Evolutionary conservation across 2,329 filamentous ascomycete genomes (phyloP), one percentile per base, ranked within the genome.

Genomic region (Curvularia eragrostidis): DNA sequence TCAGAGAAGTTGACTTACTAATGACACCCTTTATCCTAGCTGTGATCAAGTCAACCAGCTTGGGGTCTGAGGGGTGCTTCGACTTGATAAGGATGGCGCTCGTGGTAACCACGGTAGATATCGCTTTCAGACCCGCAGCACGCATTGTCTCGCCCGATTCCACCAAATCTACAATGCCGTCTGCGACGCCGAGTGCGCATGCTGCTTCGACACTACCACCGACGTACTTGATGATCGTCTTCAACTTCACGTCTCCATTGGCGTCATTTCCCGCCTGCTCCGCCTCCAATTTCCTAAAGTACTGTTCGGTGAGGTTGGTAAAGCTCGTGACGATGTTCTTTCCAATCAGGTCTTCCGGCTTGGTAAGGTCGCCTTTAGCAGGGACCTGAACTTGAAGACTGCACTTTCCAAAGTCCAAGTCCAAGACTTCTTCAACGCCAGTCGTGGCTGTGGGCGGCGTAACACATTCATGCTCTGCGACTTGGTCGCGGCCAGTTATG

Each of bases 71-170:
- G 5, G 93, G 89, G 56, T 88, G 85, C 75, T 89, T 92, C 41
- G 93, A 97, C 81, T 94, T 94, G 82, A 99, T 93, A 57, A 99
- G 85, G 47, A 97, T 89, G 30, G 95, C 93, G 18, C 89, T 91
- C 54, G 90, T 93, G 56, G 92, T 88, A 50, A 97, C 85, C 24
- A 99, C 93, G 2, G 95, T 99, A 69, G 95, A 93, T 69, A 98
- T 97, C 55, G 94, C 89, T 80, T 93, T 93, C 49, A 99, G 85
- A 23, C 95, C 95, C 42, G 94, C 94, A 19, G 94, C 95, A 72
- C 91, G 90, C 95, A 99, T 99, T 0, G 95, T 99, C 79, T 98
- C 94, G 55, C 95, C 95, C 19, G 95, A 98, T 83, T 99, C 94
- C 74, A 99, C 95, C 56, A 99, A 87, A 80, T 99, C 95, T 46